Evolutionary conservation across 108 stramenopile genomes (phyloP).

Genomic region (Schizochytrium sp.): DNA sequence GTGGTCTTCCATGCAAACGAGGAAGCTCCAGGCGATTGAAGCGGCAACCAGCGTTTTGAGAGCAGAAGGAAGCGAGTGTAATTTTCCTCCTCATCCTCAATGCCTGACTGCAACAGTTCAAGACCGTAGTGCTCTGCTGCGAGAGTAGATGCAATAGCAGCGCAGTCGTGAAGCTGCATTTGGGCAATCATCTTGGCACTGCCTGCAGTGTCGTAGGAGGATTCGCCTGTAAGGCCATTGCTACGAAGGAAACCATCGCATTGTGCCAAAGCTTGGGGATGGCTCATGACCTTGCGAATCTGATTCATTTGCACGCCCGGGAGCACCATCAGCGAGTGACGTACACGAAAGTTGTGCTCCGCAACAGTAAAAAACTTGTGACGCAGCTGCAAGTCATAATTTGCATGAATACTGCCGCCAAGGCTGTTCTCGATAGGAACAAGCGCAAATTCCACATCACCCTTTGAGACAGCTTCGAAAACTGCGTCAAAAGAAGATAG

Average conservation of each 20-base stretch:
- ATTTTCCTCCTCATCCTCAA: constrained; percentile 96
- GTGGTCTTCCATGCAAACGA: constrained; percentile 82
- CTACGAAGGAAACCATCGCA: constrained; percentile 93
- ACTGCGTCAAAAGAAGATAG: constrained; percentile 76
- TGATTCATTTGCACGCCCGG: constrained; percentile 81
- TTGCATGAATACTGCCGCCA: constrained; percentile 97
- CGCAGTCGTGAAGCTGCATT: constrained; percentile 34
- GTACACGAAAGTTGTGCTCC: constrained; percentile 95
- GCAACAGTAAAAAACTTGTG: constrained; percentile 85
- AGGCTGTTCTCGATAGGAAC: constrained; percentile 96
- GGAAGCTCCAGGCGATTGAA: constrained; percentile 78
- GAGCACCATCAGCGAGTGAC: constrained; percentile 88
- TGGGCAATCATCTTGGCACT: constrained; percentile 93
- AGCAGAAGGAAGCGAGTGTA: constrained; percentile 96
- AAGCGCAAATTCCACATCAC: constrained; percentile 93
- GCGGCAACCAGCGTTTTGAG: constrained; percentile 81
- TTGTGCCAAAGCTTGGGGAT: constrained; percentile 96
- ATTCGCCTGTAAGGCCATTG: constrained; percentile 81
- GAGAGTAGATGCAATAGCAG: constrained; percentile 78
- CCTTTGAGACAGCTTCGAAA: constrained; percentile 92
- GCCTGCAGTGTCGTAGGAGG: constrained; percentile 96
- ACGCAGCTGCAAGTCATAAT: constrained; percentile 95
- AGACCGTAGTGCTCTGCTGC: constrained; percentile 90
- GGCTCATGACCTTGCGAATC: constrained; percentile 90
- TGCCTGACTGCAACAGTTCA: constrained; percentile 87